Conservation (phyloP, 1,284 basidiomycete genomes). For the Tylopilus orsonianus region DNA sequence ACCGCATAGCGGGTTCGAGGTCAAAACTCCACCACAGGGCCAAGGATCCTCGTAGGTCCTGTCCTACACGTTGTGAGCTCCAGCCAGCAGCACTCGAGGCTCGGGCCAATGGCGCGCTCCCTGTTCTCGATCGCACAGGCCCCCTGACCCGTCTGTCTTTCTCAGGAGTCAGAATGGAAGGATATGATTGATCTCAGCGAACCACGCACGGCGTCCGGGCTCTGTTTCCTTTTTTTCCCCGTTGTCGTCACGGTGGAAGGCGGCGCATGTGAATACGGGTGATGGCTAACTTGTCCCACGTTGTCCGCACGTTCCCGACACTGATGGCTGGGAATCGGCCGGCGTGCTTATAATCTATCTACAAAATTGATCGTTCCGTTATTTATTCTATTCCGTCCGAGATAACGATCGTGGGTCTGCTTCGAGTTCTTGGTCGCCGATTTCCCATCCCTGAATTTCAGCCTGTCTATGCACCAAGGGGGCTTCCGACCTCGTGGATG, state of each 20-base stretch:
- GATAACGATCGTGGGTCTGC: constrained; percentile 15
- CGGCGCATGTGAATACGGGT: background rate
- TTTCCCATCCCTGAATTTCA: constrained; percentile 12
- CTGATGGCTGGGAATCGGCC: constrained; percentile 9
- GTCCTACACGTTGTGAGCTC: constrained; percentile 20
- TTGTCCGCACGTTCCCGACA: constrained; percentile 10
- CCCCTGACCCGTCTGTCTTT: constrained; percentile 7
- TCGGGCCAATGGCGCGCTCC: background rate
- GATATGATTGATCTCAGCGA: constrained; percentile 6
- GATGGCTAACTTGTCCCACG: constrained; percentile 2
- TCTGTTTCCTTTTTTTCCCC: background rate
- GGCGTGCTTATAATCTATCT: constrained; percentile 3
- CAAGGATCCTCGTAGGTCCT: constrained; percentile 10
- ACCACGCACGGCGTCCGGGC: background rate
- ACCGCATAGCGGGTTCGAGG: background rate
- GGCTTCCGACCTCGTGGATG: background rate
- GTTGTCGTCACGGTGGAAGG: background rate
- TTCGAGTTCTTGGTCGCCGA: background rate
- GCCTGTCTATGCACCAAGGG: background rate
- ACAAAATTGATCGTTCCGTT: constrained; percentile 4
- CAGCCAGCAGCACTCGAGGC: background rate
- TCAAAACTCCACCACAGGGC: background rate
- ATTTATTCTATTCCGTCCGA: constrained; percentile 8
- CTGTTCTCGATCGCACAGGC: constrained; percentile 5
- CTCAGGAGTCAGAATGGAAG: constrained; percentile 20